A percentile compares a stretch with the other conserved stretches of the same genome.
Conservation (phyloP, 495 filamentous ascomycete genomes). For the Neurospora africana region DNA sequence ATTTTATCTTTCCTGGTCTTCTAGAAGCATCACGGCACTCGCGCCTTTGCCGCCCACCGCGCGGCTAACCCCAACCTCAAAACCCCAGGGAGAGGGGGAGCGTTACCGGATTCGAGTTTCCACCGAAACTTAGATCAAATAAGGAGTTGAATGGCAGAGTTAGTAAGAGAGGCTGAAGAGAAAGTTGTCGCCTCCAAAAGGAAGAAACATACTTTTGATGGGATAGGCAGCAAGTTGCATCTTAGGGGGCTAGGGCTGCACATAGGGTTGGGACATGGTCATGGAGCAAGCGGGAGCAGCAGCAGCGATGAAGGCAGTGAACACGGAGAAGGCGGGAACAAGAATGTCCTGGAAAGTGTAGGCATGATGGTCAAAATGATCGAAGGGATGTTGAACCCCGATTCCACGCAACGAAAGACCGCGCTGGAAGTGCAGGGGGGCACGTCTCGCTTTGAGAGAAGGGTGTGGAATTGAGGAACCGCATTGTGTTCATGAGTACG, state of each 20-base stretch:
- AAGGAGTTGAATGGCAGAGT: conserved; percentile 60
- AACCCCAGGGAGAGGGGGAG: conserved; percentile 53
- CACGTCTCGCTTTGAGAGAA: conserved; percentile 36
- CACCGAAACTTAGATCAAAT: conserved; percentile 73
- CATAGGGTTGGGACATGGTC: neutral
- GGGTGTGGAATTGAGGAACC: conserved; percentile 32
- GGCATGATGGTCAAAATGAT: conserved; percentile 35
- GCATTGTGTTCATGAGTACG: conserved; percentile 34
- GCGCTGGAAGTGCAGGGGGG: conserved; percentile 34
- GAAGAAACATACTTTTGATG: conserved; percentile 42
- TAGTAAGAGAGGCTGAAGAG: conserved; percentile 44
- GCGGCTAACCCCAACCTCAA: conserved; percentile 48
- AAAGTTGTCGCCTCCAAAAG: conserved; percentile 42
- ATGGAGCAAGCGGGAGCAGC: neutral
- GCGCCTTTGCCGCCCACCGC: conserved; percentile 64
- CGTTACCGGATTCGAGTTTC: conserved; percentile 66
- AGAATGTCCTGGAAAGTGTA: conserved; percentile 31
- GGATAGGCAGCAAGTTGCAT: conserved; percentile 21
- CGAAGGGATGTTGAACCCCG: conserved; percentile 32
- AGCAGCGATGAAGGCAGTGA: neutral
- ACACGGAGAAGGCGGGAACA: conserved; percentile 28
- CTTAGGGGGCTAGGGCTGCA: neutral
- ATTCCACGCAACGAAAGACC: conserved; percentile 35
- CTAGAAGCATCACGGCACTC: conserved; percentile 41
- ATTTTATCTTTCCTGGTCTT: conserved; percentile 64